Evolutionary conservation across 2,329 filamentous ascomycete genomes (phyloP).

Genomic region (Aspergillus floridensis): DNA sequence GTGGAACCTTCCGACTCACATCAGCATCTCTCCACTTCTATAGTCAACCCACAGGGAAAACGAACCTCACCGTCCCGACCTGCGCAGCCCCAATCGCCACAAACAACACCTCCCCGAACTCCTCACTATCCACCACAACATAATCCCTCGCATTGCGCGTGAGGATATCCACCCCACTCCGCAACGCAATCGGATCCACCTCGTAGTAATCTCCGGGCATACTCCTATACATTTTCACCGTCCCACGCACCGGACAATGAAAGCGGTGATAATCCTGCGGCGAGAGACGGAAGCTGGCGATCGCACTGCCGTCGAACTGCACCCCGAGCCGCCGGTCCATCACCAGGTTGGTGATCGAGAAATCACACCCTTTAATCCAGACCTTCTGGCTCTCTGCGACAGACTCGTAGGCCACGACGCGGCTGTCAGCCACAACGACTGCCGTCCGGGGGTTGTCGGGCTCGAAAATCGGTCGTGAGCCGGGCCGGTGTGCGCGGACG

Average conservation of each 20-base stretch:
- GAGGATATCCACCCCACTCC: conserved; percentile 38
- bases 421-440: conserved; percentile 37
- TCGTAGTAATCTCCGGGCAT: conserved; percentile 47
- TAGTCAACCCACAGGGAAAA: neutral
- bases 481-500: conserved; percentile 32
- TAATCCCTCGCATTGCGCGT: conserved; percentile 40
- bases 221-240: conserved; percentile 36
- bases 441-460: conserved; percentile 28
- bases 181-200: conserved; percentile 39
- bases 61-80: conserved; percentile 43
- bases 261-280: conserved; percentile 50
- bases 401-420: conserved; percentile 37
- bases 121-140: conserved; percentile 37
- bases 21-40: neutral
- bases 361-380: conserved; percentile 48
- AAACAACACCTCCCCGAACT: conserved; percentile 45
- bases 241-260: conserved; percentile 45
- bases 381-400: conserved; percentile 34
- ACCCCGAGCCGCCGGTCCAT: conserved; percentile 33
- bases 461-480: conserved; percentile 35
- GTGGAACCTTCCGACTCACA: conserved; percentile 28
- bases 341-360: conserved; percentile 42
- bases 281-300: conserved; percentile 44
- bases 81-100: conserved; percentile 44
- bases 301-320: conserved; percentile 34